Evolutionary conservation across 2,329 filamentous ascomycete genomes (phyloP).

Genomic region (Alternaria sp.): DNA sequence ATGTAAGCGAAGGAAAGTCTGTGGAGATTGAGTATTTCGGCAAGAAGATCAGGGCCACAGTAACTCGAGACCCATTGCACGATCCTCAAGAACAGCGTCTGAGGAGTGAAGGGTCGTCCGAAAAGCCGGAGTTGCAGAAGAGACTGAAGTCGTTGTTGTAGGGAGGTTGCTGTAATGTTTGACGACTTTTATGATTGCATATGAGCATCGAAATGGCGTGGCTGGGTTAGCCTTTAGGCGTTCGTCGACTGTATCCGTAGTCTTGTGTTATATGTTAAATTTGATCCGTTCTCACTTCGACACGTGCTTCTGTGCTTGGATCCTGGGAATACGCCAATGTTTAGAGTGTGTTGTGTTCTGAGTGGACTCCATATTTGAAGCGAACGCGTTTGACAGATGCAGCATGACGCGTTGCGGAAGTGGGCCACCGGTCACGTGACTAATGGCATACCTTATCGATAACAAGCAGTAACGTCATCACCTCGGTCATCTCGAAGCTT

Average conservation of each 20-base stretch:
- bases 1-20: conserved; percentile 56
- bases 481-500: conserved; percentile 47
- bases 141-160: conserved; percentile 35
- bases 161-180: conserved; percentile 11
- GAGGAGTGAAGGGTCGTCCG: conserved; percentile 32
- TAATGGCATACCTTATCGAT: not conserved
- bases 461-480: conserved; percentile 36
- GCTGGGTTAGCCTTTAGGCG: conserved; percentile 1
- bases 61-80: conserved; percentile 61
- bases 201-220: conserved; percentile 14
- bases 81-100: conserved; percentile 55
- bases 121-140: conserved; percentile 32
- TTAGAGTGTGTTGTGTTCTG: not conserved
- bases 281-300: not conserved
- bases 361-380: not conserved
- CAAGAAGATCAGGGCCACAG: conserved; percentile 62
- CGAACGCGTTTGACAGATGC: not conserved
- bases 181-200: conserved; percentile 24
- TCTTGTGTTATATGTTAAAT: not conserved
- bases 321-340: not conserved
- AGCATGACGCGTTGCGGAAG: not conserved
- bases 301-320: not conserved
- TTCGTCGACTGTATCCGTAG: not conserved
- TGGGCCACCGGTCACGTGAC: not conserved
- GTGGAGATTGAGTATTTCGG: conserved; percentile 72